Evolutionary conservation across 129 eudicot genomes (phyloP), one percentile per base, ranked within the genome.

Genomic region (Chrysanthemum lavandulifolium): DNA sequence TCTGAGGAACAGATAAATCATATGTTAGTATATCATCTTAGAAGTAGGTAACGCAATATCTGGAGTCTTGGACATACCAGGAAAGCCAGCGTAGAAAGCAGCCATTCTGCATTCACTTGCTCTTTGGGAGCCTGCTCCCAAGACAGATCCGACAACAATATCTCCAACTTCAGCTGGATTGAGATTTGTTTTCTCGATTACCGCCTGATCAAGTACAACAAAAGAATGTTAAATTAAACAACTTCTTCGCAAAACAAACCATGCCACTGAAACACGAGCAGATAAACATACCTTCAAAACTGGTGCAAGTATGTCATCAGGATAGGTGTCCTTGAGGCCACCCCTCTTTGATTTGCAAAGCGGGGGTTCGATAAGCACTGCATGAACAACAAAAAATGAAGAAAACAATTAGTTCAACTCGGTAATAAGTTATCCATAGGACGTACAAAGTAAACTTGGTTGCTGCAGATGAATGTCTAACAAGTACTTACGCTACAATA

Each of bases 51-150:
- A 74, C 21, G 51, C 48, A 12, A 7, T 61, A 3, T 36, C 6
- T 18, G 14, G 63, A 52, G 21, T 25, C 13, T 27, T 27, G 16
- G 1, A 31, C 65, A 40, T 86, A 95, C 99, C 97, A 69, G 99
- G 97, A 82, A 95, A 95, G 48, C 99, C 99, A 45, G 99, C 99
- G 80, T 95, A 95, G 71, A 95, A 95, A 63, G 97, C 96, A 77
- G 99, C 99, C 94, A 86, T 95, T 79, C 97, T 86, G 78, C 99
- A 90, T 81, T 95, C 99, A 25, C 89, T 88, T 25, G 97, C 96
- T 83, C 99, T 84, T 66, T 90, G 97, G 71, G 96, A 86, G 23
- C 99, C 96, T 3, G 91, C 87, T 18, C 96, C 99, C 77, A 90
- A 70, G 48, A 95, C 99, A 25, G 3, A 25, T 25, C 29, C 29